These are phyloP conservation scores for Mycena filopes DNA, from an alignment of 768 basidiomycete species.

Conservation along the genomic window DNA sequence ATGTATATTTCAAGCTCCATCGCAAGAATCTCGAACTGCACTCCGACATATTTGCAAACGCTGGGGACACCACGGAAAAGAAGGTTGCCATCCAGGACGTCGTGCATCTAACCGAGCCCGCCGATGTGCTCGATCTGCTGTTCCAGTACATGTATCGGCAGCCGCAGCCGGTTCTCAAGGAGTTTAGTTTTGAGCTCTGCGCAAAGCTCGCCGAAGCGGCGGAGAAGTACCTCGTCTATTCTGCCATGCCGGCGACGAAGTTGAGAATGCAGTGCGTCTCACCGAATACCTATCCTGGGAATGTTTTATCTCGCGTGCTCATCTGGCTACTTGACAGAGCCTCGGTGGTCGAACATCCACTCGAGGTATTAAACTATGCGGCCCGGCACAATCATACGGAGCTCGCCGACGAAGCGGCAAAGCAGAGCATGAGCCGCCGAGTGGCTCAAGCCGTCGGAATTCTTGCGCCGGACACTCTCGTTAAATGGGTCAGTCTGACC, in stretches of 20 bases:
- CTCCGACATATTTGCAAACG: slow-evolving; percentile 22
- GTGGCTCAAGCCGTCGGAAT: background rate
- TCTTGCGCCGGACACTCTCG: background rate
- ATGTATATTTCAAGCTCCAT: slow-evolving; percentile 23
- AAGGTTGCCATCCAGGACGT: background rate
- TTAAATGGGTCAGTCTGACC: slow-evolving; percentile 1
- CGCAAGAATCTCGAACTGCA: slow-evolving; percentile 25
- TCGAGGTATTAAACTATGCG: slow-evolving; percentile 2
- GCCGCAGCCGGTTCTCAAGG: slow-evolving; percentile 31
- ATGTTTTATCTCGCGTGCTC: too few species aligned
- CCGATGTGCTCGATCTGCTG: slow-evolving; percentile 34
- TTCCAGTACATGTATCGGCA: slow-evolving; percentile 37
- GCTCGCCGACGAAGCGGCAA: background rate
- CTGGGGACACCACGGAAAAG: background rate
- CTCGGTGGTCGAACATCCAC: background rate
- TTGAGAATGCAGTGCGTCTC: background rate
- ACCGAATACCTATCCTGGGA: too few species aligned
- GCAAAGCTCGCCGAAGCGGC: background rate
- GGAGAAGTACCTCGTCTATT: background rate
- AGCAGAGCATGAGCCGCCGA: background rate
- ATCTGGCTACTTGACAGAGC: too few species aligned
- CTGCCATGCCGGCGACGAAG: background rate
- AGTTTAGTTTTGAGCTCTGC: slow-evolving; percentile 22
- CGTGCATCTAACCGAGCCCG: slow-evolving; percentile 13
- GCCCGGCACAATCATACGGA: background rate